Base-by-base conservation (phyloP, 1,284 basidiomycete genomes). In the Marasmius oreades region DNA sequence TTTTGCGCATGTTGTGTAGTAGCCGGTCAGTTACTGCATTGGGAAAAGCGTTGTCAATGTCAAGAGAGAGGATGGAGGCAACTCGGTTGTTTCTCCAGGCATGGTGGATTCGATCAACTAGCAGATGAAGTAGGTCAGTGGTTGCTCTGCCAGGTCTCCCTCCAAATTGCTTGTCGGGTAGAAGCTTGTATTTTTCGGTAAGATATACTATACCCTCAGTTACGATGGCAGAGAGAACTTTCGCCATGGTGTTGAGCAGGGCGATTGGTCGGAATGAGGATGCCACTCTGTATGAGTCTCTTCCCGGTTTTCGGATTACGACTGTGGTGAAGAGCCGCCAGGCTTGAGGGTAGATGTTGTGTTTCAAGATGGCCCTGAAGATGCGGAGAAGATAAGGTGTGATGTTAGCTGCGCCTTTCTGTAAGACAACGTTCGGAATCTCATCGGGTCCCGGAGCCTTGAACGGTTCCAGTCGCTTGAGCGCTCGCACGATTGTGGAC, bases 21-120 rank as follows among this genome's bases (percentile, higher is more conserved):
- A 75, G 67, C 0, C 39, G 24, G 2, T 66, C 50, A 0, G 60
- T 62, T 1, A 65, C 59, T 0, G 65, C 66, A 28, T 64, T 73
- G 0, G 70, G 70, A 55, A 75, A 75, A 0, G 70, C 71, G 0
- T 64, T 69, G 46, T 71, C 63, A 8, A 73, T 64, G 55, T 72
- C 67, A 0, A 70, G 56, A 34, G 69, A 67, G 0, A 73, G 63
- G 1, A 59, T 58, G 1, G 64, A 63, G 1, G 59, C 66, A 14
- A 66, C 67, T 18, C 64, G 56, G 1, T 57, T 44, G 3, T 34
- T 51, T 10, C 61, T 36, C 67, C 68, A 69, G 0, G 63, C 60
- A 14, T 69, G 50, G 33, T 31, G 4, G 28, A 46, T 16, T 5
- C 18, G 5, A 16, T 46, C 44, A 5, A 65, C 61, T 0, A 71